phyloP scores from a whole-genome alignment of 2,329 filamentous ascomycete genomes.

The Trichoderma sp. region DNA sequence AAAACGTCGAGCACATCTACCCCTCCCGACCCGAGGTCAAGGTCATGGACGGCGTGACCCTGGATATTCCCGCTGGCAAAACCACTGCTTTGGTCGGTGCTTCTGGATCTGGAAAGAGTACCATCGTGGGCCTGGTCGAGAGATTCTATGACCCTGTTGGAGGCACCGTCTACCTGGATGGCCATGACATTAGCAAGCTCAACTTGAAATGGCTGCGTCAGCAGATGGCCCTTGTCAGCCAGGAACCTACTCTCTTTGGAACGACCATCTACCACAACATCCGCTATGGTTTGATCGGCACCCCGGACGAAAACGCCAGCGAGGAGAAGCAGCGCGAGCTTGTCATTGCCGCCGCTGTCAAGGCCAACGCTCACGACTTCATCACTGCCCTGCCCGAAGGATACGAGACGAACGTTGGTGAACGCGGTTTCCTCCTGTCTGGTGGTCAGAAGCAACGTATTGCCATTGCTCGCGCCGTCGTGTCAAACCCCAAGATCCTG shows the following conservation, averaged over 20 bases:
- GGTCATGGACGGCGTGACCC: conserved; percentile 81
- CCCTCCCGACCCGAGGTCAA: conserved; percentile 88
- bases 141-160: conserved; percentile 90
- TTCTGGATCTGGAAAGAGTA: conserved; percentile 93
- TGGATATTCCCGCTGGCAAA: conserved; percentile 86
- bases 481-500: conserved; percentile 88
- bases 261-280: conserved; percentile 92
- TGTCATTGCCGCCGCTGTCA: conserved; percentile 79
- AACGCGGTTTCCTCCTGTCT: conserved; percentile 87
- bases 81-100: conserved; percentile 92
- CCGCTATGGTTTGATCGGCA: conserved; percentile 83
- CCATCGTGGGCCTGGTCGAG: conserved; percentile 89
- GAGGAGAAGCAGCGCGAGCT: conserved; percentile 70
- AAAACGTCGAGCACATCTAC: conserved; percentile 88
- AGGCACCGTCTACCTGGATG: conserved; percentile 79
- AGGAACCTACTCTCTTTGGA: conserved; percentile 89
- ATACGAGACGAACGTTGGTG: conserved; percentile 91
- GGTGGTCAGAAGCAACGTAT: conserved; percentile 98
- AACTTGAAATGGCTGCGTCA: conserved; percentile 91
- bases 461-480: conserved; percentile 86
- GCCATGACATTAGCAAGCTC: conserved; percentile 74
- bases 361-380: conserved; percentile 94
- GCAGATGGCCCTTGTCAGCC: conserved; percentile 88
- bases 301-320: conserved; percentile 66
- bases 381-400: conserved; percentile 79